Base-by-base conservation (phyloP, 139 green algal genomes). In the Chlorella sp. region DNA sequence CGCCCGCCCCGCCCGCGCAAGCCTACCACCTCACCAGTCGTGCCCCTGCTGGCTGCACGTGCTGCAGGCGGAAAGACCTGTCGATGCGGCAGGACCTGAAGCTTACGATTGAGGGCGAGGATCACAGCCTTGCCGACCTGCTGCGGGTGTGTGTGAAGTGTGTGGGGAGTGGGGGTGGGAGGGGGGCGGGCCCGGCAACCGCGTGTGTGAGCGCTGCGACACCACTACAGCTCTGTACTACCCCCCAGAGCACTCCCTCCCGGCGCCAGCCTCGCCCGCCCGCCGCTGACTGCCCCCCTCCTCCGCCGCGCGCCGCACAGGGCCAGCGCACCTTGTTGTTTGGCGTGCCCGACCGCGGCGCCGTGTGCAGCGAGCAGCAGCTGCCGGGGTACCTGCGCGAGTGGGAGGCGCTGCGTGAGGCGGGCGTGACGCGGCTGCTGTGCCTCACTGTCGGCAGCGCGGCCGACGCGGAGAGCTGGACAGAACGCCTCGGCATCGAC, bases 311-410 rank as follows among this genome's bases (percentile, higher is more conserved):
- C 27, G 7, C 17, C 23, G 4, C 73, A 58, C 70, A 90, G 85
- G 81, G 80, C 25, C 27, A 86, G 25, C 60, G 77, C 2, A 59
- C 77, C 0, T 75, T 81, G 8, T 12, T 90, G 19, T 88, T 90
- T 74, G 86, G 86, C 12, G 67, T 90, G 31, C 86, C 86, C 29
- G 81, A 90, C 70, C 76, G 86, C 43, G 86, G 86, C 42, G 77
- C 79, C 46, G 81, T 86, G 23, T 90, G 86, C 67, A 77, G 50
- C 53, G 71, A 88, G 53, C 45, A 77, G 46, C 83, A 90, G 65
- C 62, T 86, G 35, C 81, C 84, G 11, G 62, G 67, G 21, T 90
- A 77, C 74, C 33, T 90, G 31, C 36, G 82, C 31, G 60, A 77
- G 14, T 61, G 67, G 29, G 74, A 88, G 21, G 73, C 78, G 43